Evolutionary conservation across 257 asterid genomes (phyloP), one percentile per base, ranked within the genome.

Genomic region (Solanum rostratum): DNA sequence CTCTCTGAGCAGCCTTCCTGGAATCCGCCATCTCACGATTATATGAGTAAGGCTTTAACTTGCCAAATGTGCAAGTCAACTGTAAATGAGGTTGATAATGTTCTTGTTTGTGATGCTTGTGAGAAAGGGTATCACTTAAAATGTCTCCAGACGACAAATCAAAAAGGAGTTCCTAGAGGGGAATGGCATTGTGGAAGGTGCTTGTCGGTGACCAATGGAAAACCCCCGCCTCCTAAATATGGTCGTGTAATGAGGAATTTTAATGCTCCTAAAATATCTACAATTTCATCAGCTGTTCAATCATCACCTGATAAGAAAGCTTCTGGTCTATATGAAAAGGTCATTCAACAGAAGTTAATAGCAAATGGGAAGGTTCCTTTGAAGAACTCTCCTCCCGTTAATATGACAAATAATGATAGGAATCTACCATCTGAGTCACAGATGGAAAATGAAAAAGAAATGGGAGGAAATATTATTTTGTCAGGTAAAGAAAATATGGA

Each of bases 171-270:
- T 86, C 95, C 95, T 52, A 92, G 93, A 89, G 97, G 92, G 54
- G 99, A 97, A 88, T 97, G 99, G 99, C 99, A 95, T 82, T 97
- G 99, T 91, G 92, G 89, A 81, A 95, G 88, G 91, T 97, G 99
- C 90, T 92, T 97, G 91, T 88, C 96, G 65, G 54, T 91, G 80
- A 97, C 97, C 87, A 88, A 95, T 86, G 99, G 99, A 79, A 95
- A 97, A 89, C 93, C 98, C 60, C 87, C 95, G 91, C 98, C 99
- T 78, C 99, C 99, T 84, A 97, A 97, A 87, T 97, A 94, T 89
- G 99, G 99, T 18, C 97, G 97, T 68, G 99, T 97, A 86, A 91
- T 93, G 97, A 95, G 99, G 91, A 94, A 97, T 85, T 71, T 74
- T 6, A 89, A 70, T 85, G 88, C 93, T 27, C 80, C 93, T 66